Evolutionary conservation across 2,329 filamentous ascomycete genomes (phyloP), one percentile per base, ranked within the genome.

Genomic region (Didymella glomerata): DNA sequence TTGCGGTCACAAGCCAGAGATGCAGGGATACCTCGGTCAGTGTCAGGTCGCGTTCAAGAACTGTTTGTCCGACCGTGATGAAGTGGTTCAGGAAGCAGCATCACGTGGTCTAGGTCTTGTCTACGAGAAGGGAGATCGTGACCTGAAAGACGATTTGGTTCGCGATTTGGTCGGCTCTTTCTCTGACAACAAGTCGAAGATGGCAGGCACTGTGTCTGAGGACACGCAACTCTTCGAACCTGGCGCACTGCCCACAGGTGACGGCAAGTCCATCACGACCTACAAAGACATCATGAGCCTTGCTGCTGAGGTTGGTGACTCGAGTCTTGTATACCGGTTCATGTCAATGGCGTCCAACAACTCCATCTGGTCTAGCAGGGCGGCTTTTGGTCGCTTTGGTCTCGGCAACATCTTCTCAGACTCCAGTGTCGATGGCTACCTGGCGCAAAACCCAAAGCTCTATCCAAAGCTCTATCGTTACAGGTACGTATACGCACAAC

Each of bases 261-360:
- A 97, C 64, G 93, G 93, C 8, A 59, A 59, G 32, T 92, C 93
- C 0, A 86, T 98, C 54, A 97, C 92, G 0, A 98, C 94, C 0
- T 99, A 99, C 81, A 97, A 96, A 74, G 95, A 99, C 72, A 98
- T 99, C 66, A 91, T 99, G 77, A 95, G 85, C 67, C 82, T 99
- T 47, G 95, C 95, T n/a, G 92, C 94, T 42, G 95, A 99, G 78
- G 93, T 97, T 32, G 95, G 95, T 11, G 94, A 99, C 70, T 94
- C 95, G 58, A 93, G 91, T 67, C 82, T 99, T n/a, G 91, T 98
- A 1, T 99, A 99, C 81, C 92, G 93, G 61, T 98, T 99, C 79
- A 99, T 99, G 95, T 94, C 93, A 0, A 84, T 99, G 66, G 95
- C 95, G 2, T 92, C 93, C 1, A 97, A 97, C 71, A 96, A 96